phyloP scores from a whole-genome alignment of 371 early-diverging fungal species.

The Mortierella sp. region DNA sequence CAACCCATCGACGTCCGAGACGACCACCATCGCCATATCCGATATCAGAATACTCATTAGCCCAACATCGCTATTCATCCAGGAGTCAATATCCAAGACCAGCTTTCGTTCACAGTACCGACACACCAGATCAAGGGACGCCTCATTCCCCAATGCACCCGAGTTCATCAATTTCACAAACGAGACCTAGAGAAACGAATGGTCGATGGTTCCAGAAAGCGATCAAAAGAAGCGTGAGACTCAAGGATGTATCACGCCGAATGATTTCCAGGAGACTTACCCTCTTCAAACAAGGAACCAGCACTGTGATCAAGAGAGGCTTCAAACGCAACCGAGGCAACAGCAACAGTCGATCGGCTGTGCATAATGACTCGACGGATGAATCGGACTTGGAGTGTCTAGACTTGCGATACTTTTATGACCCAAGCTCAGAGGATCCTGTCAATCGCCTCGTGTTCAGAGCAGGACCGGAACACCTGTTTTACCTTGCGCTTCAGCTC shows the following conservation, averaged over 20 bases:
- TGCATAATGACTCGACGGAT: background rate
- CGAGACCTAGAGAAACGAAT: background rate
- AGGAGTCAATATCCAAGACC: background rate
- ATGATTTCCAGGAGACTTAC: slow-evolving; percentile 2
- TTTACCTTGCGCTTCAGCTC: slow-evolving; percentile 46
- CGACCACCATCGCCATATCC: slow-evolving; percentile 21
- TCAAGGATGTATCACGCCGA: slow-evolving; percentile 2
- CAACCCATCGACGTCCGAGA: background rate
- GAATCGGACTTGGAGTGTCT: slow-evolving; percentile 11
- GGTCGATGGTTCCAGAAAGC: slow-evolving; percentile 8
- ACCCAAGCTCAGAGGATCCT: slow-evolving; percentile 27
- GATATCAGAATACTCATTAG: background rate
- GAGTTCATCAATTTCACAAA: background rate
- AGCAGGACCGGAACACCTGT: slow-evolving; percentile 49
- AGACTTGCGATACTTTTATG: slow-evolving; percentile 33
- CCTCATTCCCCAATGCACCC: background rate
- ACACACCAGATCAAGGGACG: slow-evolving; percentile 1
- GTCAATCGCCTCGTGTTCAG: slow-evolving; percentile 24
- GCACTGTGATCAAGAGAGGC: background rate
- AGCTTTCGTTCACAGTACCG: background rate
- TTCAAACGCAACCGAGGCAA: background rate
- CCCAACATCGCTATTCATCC: background rate
- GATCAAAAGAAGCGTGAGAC: background rate
- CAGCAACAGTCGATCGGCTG: background rate
- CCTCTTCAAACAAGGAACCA: background rate